A percentile compares a stretch with the other conserved stretches of the same genome.
phyloP scores from a whole-genome alignment of 2,329 filamentous ascomycete genomes.

The Penicillium nordicum region DNA sequence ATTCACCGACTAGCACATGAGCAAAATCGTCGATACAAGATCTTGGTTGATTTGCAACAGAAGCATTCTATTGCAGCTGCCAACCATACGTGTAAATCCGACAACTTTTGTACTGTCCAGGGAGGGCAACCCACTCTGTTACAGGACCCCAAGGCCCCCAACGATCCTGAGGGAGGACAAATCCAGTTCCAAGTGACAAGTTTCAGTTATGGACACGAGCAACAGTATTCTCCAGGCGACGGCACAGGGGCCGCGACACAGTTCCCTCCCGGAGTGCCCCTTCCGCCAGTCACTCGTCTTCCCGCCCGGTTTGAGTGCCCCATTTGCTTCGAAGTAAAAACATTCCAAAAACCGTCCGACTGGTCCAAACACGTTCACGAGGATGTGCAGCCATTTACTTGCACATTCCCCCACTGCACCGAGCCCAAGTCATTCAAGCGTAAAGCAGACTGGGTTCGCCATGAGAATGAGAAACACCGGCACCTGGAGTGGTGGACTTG shows the following conservation, averaged over 20 bases:
- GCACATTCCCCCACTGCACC: constrained; percentile 77
- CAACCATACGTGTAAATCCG: constrained; percentile 58
- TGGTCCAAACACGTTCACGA: constrained; percentile 97
- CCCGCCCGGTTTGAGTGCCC: constrained; percentile 89
- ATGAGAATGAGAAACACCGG: constrained; percentile 87
- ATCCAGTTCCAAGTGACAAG: constrained; percentile 55
- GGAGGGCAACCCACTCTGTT: constrained; percentile 65
- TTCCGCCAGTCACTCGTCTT: constrained; percentile 71
- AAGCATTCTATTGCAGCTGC: constrained; percentile 59
- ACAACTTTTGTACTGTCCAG: constrained; percentile 60
- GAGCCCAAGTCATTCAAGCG: constrained; percentile 91
- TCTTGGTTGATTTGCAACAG: constrained; percentile 65
- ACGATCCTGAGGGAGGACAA: constrained; percentile 56
- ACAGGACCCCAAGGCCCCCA: constrained; percentile 52
- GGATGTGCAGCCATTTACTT: constrained; percentile 89
- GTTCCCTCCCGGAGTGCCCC: constrained; percentile 76
- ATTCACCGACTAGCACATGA: constrained; percentile 80
- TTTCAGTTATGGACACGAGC: constrained; percentile 59
- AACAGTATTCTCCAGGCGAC: constrained; percentile 64
- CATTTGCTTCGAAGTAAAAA: constrained; percentile 80
- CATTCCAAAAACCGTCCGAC: constrained; percentile 85
- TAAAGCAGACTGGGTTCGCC: constrained; percentile 92
- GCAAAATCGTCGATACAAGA: constrained; percentile 75
- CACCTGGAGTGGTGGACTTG: constrained; percentile 91
- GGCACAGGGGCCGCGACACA: constrained; percentile 66